phyloP scores from a whole-genome alignment of 495 filamentous ascomycete genomes.

The Immersiella caudata region DNA sequence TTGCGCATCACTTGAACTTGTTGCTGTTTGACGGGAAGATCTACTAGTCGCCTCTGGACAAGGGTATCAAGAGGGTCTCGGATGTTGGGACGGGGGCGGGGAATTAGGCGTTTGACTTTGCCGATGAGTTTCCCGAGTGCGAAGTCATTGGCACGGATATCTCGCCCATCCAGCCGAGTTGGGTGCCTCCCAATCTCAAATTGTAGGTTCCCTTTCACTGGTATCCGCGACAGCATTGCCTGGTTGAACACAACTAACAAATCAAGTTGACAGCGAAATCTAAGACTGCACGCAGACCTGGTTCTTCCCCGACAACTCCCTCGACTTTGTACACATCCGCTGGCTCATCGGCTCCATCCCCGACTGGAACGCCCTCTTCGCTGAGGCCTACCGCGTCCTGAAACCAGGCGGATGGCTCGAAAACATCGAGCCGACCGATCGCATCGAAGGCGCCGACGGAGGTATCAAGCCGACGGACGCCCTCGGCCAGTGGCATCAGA shows the following conservation, averaged over 20 bases:
- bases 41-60: conserved; percentile 57
- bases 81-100: conserved; percentile 11
- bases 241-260: no score
- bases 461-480: conserved; percentile 22
- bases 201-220: neutral
- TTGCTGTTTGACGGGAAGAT: conserved; percentile 57
- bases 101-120: conserved; percentile 48
- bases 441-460: conserved; percentile 26
- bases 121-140: conserved; percentile 55
- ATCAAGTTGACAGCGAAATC: conserved; percentile 34
- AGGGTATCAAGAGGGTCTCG: conserved; percentile 26
- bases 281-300: conserved; percentile 54
- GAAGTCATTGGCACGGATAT: conserved; percentile 67
- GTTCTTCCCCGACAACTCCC: conserved; percentile 51
- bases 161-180: conserved; percentile 57
- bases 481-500: conserved; percentile 27
- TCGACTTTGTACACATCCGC: conserved; percentile 65
- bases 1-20: conserved; percentile 40
- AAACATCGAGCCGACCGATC: conserved; percentile 29
- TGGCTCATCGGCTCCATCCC: conserved; percentile 52
- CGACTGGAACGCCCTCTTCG: conserved; percentile 54
- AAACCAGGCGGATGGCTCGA: conserved; percentile 37
- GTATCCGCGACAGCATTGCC: no score
- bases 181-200: conserved; percentile 50
- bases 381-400: conserved; percentile 37